phyloP scores from a whole-genome alignment of 495 filamentous ascomycete genomes.

The Rostrohypoxylon terebratum region DNA sequence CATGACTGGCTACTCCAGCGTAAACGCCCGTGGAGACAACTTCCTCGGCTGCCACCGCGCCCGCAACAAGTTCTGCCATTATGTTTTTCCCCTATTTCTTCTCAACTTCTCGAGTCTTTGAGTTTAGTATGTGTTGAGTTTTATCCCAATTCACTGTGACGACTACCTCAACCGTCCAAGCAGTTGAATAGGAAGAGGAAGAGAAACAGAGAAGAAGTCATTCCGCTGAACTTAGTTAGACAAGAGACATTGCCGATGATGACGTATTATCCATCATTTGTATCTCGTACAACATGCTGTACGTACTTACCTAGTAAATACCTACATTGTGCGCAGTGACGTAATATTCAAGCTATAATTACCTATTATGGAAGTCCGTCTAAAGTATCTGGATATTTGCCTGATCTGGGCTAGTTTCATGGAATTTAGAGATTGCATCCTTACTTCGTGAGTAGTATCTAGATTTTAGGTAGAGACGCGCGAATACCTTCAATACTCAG shows the following conservation, averaged over 20 bases:
- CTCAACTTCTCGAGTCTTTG: background rate
- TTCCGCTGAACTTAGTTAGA: constrained; percentile 4
- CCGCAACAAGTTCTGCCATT: constrained; percentile 58
- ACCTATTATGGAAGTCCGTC: constrained; percentile 22
- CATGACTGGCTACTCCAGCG: constrained; percentile 50
- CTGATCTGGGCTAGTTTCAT: background rate
- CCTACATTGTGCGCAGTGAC: constrained; percentile 16
- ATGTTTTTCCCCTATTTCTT: background rate
- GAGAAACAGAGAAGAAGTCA: background rate
- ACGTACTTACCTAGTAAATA: constrained; percentile 13
- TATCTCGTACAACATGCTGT: background rate
- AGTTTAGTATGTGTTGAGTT: background rate
- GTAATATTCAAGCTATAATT: constrained; percentile 20
- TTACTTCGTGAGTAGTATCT: background rate
- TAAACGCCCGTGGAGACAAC: constrained; percentile 57
- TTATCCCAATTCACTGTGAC: background rate
- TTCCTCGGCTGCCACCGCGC: constrained; percentile 56
- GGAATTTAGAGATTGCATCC: background rate
- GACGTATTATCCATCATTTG: constrained; percentile 25
- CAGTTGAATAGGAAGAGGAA: background rate
- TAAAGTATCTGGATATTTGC: background rate
- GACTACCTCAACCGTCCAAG: background rate
- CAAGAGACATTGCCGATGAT: constrained; percentile 7
- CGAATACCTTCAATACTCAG: background rate
- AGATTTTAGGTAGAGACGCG: background rate